Base-by-base conservation (phyloP, 139 green algal species). In the Asterochloris erici region DNA sequence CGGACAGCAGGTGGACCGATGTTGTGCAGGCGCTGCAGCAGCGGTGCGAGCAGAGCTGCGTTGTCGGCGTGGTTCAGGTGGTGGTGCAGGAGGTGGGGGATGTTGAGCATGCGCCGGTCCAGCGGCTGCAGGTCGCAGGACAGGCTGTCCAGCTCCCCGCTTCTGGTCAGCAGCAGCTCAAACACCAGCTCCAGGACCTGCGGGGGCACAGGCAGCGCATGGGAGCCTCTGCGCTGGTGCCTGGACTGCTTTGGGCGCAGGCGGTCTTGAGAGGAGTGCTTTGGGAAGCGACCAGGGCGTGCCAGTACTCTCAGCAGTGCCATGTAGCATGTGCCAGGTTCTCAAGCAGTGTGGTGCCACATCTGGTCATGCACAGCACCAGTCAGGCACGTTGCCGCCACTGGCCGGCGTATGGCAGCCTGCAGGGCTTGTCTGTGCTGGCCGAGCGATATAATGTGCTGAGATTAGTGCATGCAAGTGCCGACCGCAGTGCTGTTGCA, bases 21-120 rank as follows among this genome's bases (percentile, higher is more conserved):
- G n/a, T n/a, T 27, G 24, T 80, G 68, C 60, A 62, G n/a, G 60
- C 76, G 68, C 24, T 80, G 47, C 60, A 80, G 61, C 76, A 80
- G 23, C 47, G 76, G 60, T 16, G 60, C 76, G 27, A 62, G 12
- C 76, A 80, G 28, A 62, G n/a, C 24, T 54, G 76, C 76, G 68
- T 80, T 80, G 76, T 12, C 76, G 10, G 19, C 76, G 11, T 38
- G 47, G 76, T 62, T 70, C 14, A 80, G 76, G n/a, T 80, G 76
- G 60, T 80, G 60, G 60, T 80, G 76, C 76, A 80, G 60, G 26
- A 80, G 24, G 26, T 62, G 29, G 23, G 68, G 54, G n/a, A 62
- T 61, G 60, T 80, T 61, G n/a, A 70, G 76, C 10, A 62, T 29
- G 6, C 60, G 68, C 60, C n/a, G 24, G 76, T 80, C 76, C 11